These are phyloP conservation scores for Eucalyptus lansdowneana DNA, from an alignment of 345 rosid genomes.

Conservation along the genomic window DNA sequence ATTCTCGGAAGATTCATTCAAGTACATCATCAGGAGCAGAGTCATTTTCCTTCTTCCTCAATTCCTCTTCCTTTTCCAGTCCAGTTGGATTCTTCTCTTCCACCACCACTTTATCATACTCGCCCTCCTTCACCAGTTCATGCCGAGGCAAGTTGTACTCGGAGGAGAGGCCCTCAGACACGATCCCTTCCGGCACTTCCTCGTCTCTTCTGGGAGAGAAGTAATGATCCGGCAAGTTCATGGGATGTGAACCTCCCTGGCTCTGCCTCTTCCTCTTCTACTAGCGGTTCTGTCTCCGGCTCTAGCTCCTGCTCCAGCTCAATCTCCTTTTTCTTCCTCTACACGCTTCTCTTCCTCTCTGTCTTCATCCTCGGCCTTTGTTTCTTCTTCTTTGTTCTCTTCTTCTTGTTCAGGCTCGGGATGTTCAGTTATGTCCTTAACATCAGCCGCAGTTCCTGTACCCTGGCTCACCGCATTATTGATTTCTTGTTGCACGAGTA, in stretches of 20 bases:
- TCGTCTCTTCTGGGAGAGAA: conserved; percentile 23
- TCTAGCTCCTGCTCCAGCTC: no score
- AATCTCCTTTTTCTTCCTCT: no score
- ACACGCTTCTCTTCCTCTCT: no score
- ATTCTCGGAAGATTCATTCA: no score
- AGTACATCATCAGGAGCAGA: rapidly evolving
- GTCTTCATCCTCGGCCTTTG: no score
- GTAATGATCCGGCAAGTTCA: conserved; percentile 3
- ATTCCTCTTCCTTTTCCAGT: no score
- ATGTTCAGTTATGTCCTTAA: no score
- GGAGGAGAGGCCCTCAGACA: neutral
- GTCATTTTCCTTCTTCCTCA: neutral
- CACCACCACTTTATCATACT: neutral
- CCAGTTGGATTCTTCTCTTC: conserved; percentile 1
- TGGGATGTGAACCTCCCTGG: conserved; percentile 3
- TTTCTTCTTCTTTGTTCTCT: neutral
- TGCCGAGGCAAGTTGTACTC: neutral
- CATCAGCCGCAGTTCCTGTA: no score
- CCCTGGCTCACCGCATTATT: no score
- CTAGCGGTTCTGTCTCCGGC: neutral
- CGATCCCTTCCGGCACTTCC: conserved; percentile 1
- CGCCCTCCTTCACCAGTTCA: neutral
- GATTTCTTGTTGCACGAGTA: no score
- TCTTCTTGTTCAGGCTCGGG: no score
- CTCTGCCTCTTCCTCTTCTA: neutral